phyloP scores from a whole-genome alignment of 23 red algal genomes.

The Gracilaria vermiculophylla region DNA sequence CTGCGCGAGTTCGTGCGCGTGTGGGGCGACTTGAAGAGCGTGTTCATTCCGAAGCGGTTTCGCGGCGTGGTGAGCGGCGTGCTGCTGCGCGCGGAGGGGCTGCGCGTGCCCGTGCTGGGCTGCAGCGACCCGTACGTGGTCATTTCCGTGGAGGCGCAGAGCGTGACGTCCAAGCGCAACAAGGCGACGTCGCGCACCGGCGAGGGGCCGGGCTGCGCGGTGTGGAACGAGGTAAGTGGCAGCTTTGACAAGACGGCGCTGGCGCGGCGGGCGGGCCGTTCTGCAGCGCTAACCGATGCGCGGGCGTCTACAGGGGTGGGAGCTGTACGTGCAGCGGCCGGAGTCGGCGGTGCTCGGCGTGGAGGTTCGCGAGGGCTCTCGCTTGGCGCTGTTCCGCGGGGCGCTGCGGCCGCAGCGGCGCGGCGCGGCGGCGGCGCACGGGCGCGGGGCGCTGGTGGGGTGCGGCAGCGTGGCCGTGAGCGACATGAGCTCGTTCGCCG shows the following conservation, averaged over 20 bases:
- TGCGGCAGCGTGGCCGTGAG: constrained; percentile 9
- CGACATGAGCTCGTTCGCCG: neutral
- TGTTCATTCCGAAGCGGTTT: constrained; percentile 39
- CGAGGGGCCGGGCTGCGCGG: constrained; percentile 15
- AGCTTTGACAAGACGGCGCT: too few relatives aligned
- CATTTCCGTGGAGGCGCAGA: constrained; percentile 43
- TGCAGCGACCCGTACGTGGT: constrained; percentile 52
- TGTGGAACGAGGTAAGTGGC: constrained; percentile 70
- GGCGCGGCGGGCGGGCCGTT: neutral
- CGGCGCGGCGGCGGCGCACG: neutral
- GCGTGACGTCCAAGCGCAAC: constrained; percentile 31
- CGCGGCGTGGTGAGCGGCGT: constrained; percentile 42
- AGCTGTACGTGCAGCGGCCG: constrained; percentile 53
- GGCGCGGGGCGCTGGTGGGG: constrained; percentile 12
- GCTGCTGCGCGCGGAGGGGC: constrained; percentile 24
- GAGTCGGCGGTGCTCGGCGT: constrained; percentile 40
- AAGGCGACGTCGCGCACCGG: constrained; percentile 34
- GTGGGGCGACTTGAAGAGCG: constrained; percentile 33
- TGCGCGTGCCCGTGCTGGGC: constrained; percentile 34
- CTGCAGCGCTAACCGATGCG: neutral
- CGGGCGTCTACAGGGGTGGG: constrained; percentile 11
- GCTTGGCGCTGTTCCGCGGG: constrained; percentile 20
- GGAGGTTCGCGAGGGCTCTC: constrained; percentile 44
- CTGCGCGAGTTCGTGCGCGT: constrained; percentile 46
- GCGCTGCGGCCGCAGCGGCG: neutral